Evolutionary conservation across 768 basidiomycete genomes (phyloP).

Genomic region (Hygrocybe punicea): DNA sequence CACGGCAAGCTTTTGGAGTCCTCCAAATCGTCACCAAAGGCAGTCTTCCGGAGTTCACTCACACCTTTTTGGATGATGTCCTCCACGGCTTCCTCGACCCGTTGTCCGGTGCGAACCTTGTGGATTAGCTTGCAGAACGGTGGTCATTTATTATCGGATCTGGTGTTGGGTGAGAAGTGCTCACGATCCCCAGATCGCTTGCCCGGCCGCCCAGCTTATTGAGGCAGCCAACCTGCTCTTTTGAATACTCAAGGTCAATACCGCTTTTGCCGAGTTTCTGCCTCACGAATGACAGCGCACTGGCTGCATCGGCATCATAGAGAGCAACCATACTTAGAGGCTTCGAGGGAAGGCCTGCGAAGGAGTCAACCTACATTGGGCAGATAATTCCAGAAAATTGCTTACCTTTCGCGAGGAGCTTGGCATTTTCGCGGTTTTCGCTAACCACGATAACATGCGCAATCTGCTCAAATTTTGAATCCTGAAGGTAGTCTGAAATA

Average conservation of each 20-base stretch:
- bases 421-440: slow-evolving; percentile 85
- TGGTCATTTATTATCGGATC: too few species aligned
- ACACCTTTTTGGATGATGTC: slow-evolving; percentile 82
- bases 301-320: slow-evolving; percentile 79
- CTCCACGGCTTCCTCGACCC: slow-evolving; percentile 77
- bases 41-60: slow-evolving; percentile 81
- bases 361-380: background rate
- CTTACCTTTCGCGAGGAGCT: slow-evolving; percentile 75
- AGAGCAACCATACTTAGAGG: slow-evolving; percentile 76
- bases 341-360: slow-evolving; percentile 74
- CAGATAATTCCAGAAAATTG: background rate
- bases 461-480: slow-evolving; percentile 43
- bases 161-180: too few species aligned
- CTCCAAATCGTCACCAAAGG: slow-evolving; percentile 89
- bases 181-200: slow-evolving; percentile 80
- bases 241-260: slow-evolving; percentile 50
- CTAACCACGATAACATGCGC: slow-evolving; percentile 91
- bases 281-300: slow-evolving; percentile 76
- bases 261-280: slow-evolving; percentile 67
- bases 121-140: slow-evolving; percentile 82
- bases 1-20: slow-evolving; percentile 82
- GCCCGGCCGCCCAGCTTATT: slow-evolving; percentile 85
- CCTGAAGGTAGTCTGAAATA: background rate
- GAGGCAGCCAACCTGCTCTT: slow-evolving; percentile 55
- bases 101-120: slow-evolving; percentile 74